Evolutionary conservation across 2,329 filamentous ascomycete genomes (phyloP), one percentile per base, ranked within the genome.

Genomic region (Apiospora sp.): DNA sequence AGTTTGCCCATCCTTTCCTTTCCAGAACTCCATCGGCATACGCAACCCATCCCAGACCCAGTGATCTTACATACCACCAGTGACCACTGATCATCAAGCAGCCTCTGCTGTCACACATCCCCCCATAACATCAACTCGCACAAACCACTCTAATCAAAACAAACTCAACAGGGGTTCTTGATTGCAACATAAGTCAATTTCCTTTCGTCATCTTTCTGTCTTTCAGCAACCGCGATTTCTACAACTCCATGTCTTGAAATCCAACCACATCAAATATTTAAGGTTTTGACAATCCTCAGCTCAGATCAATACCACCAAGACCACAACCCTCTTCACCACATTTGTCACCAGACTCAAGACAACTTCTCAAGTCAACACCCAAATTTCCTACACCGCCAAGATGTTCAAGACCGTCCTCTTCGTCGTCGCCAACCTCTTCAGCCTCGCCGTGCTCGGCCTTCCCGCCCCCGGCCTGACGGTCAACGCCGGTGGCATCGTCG

Each of bases 141-240:
- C 58, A 64, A 64, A 13, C 58, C 58, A 64, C 58, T 64, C 58
- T 64, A 64, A 64, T 64, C 34, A 64, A 64, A 64, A 64, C 58
- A 64, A 64, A 7, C 22, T 24, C 58, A 24, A 64, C 58, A 64
- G 19, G 58, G 58, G 19, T 41, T 64, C 34, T 41, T 13, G 58
- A 14, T 22, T 22, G 8, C 54, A 37, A 61, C 19, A 34, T 64
- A 64, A 41, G 16, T 37, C 27, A 61, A 4, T 13, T 22, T 41
- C 10, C 37, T 41, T 41, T 64, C 16, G 14, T n/a, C 22, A 22
- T 5, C 58, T 8, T 22, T 19, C 16, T 58, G 13, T 22, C 16
- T 64, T 41, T 34, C 22, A 4, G n/a, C 22, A 6, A 24, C 30
- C 4, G 19, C 58, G 13, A 12, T 22, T 22, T n/a, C n/a, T 2